Evolutionary conservation across 179 eudicot genomes (phyloP).

Genomic region (Sideroxylon spinosum): DNA sequence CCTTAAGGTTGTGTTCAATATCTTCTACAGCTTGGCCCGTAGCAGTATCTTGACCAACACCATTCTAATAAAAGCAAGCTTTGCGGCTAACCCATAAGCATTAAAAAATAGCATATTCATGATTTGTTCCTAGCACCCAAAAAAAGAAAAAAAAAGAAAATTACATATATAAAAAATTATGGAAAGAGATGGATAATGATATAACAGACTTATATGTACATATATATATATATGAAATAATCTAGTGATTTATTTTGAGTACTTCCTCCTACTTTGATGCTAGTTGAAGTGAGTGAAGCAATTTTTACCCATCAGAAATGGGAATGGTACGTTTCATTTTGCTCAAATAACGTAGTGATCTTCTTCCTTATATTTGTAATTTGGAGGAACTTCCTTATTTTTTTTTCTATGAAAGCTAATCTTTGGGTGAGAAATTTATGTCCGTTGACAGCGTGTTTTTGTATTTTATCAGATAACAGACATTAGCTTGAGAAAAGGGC

Average conservation of each 20-base stretch:
- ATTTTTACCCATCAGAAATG: not conserved
- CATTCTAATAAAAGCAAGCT: too few species aligned
- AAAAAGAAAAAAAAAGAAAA: too few species aligned
- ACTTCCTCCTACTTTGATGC: not conserved
- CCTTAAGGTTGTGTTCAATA: too few species aligned
- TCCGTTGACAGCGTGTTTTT: constrained; percentile 11
- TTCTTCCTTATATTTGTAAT: constrained; percentile 6
- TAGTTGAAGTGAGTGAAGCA: not conserved
- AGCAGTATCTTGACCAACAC: too few species aligned
- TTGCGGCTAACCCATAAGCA: too few species aligned
- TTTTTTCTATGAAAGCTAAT: not conserved
- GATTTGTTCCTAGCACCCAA: too few species aligned
- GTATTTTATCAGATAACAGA: constrained; percentile 34
- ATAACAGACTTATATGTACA: too few species aligned
- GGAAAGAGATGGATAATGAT: too few species aligned
- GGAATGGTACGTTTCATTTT: not conserved
- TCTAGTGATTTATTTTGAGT: not conserved
- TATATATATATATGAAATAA: too few species aligned
- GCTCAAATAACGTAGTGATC: constrained; percentile 2
- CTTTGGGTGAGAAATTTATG: not conserved
- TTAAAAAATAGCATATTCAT: too few species aligned
- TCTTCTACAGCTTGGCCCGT: too few species aligned
- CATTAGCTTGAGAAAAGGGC: constrained; percentile 21
- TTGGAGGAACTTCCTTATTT: constrained; percentile 2
- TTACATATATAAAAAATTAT: too few species aligned